Evolutionary conservation across 2,329 filamentous ascomycete species (phyloP).

Genomic region (Neophaeococcomyces aloes): DNA sequence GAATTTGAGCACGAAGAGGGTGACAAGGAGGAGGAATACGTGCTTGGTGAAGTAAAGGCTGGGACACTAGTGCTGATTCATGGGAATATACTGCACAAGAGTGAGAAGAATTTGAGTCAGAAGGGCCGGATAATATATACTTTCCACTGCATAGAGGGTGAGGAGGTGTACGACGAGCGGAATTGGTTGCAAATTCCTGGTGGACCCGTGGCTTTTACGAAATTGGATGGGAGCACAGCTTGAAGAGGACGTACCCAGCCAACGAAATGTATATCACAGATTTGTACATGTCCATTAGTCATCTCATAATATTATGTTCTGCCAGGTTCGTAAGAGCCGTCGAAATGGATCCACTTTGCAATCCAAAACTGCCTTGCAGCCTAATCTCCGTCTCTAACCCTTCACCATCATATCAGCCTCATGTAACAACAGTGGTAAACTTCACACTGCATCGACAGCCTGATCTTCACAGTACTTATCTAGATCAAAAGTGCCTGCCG

Average conservation of each 20-base stretch:
- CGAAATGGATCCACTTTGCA: too few species aligned
- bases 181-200: conserved; percentile 90
- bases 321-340: background rate
- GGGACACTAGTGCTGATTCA: conserved; percentile 88
- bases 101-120: conserved; percentile 76
- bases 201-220: conserved; percentile 68
- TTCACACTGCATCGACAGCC: too few species aligned
- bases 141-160: conserved; percentile 89
- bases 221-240: conserved; percentile 30
- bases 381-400: too few species aligned
- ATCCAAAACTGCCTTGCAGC: too few species aligned
- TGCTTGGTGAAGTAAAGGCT: conserved; percentile 77
- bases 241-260: too few species aligned
- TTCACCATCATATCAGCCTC: too few species aligned
- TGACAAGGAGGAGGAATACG: conserved; percentile 49
- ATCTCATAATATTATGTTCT: too few species aligned
- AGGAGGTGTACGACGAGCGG: conserved; percentile 64
- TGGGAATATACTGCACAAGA: conserved; percentile 91
- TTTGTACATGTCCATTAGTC: too few species aligned
- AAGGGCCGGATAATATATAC: conserved; percentile 94
- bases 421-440: too few species aligned
- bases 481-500: too few species aligned
- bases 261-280: too few species aligned
- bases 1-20: conserved; percentile 36
- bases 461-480: too few species aligned